These are phyloP conservation scores for Acidiella bohemica DNA, from an alignment of 495 filamentous ascomycete species.

Conservation along the genomic window DNA sequence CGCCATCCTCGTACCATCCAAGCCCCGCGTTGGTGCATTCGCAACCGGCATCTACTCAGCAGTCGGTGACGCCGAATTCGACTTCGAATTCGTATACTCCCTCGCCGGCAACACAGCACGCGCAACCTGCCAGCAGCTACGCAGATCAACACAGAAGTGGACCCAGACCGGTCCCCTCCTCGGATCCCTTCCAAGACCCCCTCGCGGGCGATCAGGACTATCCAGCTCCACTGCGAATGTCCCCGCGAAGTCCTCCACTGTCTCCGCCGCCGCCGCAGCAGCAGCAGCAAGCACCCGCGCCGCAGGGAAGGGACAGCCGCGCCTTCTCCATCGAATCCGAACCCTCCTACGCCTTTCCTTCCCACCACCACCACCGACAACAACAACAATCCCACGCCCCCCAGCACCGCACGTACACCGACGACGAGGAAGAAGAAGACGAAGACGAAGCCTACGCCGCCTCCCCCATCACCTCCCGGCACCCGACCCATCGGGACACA, in stretches of 20 bases:
- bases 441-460: slow-evolving; percentile 9
- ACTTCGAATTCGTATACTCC: too few species aligned
- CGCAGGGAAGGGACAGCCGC: neutral
- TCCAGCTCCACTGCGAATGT: slow-evolving; percentile 8
- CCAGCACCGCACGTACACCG: slow-evolving; percentile 4
- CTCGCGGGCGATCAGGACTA: slow-evolving; percentile 15
- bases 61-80: too few species aligned
- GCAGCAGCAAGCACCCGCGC: slow-evolving; percentile 8
- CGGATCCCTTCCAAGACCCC: slow-evolving; percentile 26
- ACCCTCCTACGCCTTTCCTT: neutral
- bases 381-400: slow-evolving; percentile 3
- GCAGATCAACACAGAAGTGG: too few species aligned
- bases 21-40: too few species aligned
- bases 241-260: too few species aligned
- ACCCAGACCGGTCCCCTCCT: neutral
- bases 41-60: too few species aligned
- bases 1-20: too few species aligned
- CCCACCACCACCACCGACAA: slow-evolving; percentile 3
- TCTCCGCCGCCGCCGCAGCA: too few species aligned
- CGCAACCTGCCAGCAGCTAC: neutral
- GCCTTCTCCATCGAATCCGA: neutral
- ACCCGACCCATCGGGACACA: neutral
- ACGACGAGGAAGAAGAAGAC: neutral
- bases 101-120: slow-evolving; percentile 7
- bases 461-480: neutral